These are phyloP conservation scores for Patellifolia procumbens DNA, from an alignment of 179 eudicot species.

Conservation along the genomic window DNA sequence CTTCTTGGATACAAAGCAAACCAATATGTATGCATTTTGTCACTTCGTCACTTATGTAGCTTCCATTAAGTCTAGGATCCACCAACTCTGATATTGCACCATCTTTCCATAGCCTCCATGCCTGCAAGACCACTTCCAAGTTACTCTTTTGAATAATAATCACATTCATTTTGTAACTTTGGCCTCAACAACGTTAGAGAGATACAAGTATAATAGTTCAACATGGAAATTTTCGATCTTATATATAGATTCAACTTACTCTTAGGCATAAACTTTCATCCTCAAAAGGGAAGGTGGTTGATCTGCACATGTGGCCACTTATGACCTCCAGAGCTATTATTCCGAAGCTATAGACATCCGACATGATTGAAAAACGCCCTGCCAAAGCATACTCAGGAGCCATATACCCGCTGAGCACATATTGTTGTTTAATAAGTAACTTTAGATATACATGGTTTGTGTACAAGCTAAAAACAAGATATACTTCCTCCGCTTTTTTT, in stretches of 20 bases:
- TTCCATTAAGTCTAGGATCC: constrained; percentile 31
- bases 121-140: constrained; percentile 29
- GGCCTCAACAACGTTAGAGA: not conserved
- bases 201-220: not conserved
- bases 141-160: no score
- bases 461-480: no score
- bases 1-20: constrained; percentile 54
- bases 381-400: no score
- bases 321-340: constrained; percentile 32
- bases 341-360: constrained; percentile 34
- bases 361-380: constrained; percentile 18
- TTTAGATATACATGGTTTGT: no score
- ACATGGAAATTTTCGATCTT: no score
- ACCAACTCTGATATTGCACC: constrained; percentile 28
- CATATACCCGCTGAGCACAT: no score
- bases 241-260: not conserved
- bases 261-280: constrained; percentile 25
- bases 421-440: no score
- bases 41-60: constrained; percentile 23
- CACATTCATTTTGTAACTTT: not conserved
- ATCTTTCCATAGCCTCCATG: constrained; percentile 50
- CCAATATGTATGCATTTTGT: constrained; percentile 52
- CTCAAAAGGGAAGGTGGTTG: constrained; percentile 15
- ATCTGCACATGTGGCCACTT: constrained; percentile 31
- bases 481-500: no score